phyloP scores from a whole-genome alignment of 83 land plant genomes.

The Isoetes engelmannii region DNA sequence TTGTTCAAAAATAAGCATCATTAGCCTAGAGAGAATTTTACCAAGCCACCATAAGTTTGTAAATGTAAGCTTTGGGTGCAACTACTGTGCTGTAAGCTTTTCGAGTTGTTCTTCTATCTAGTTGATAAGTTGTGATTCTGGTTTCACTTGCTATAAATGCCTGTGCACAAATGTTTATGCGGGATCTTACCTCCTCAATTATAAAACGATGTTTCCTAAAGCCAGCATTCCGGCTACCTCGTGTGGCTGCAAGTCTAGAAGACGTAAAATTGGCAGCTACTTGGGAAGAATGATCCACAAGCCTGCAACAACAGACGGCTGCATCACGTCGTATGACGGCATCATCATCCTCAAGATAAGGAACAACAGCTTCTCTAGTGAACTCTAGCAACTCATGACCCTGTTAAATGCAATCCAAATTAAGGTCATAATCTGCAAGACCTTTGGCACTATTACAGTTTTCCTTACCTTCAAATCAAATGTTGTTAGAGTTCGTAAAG shows the following conservation, averaged over 20 bases:
- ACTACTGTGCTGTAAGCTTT: no score
- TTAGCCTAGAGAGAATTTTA: no score
- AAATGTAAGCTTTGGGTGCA: no score
- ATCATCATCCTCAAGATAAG: slow-evolving; percentile 93
- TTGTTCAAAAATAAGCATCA: no score
- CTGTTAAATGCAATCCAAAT: slow-evolving; percentile 24
- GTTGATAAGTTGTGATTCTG: no score
- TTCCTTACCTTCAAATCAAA: slow-evolving; percentile 75
- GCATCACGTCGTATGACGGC: slow-evolving; percentile 80
- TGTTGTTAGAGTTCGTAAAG: slow-evolving; percentile 68
- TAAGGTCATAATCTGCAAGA: background rate
- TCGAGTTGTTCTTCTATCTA: no score
- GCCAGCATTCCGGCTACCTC: slow-evolving; percentile 34
- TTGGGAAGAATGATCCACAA: slow-evolving; percentile 67
- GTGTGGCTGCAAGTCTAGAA: slow-evolving; percentile 13
- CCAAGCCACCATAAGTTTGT: no score
- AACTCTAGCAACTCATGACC: slow-evolving; percentile 97
- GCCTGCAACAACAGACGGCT: slow-evolving; percentile 82
- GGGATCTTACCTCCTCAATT: slow-evolving; percentile 66
- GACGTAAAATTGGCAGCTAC: slow-evolving; percentile 23
- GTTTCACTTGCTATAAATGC: no score
- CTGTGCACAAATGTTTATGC: no score
- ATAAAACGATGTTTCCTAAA: slow-evolving; percentile 56
- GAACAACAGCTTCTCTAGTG: slow-evolving; percentile 76
- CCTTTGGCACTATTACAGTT: background rate